A percentile compares a stretch with the other conserved stretches of the same genome.
Evolutionary conservation across 2,329 filamentous ascomycete genomes (phyloP).

Genomic region (Beauveria pseudobassiana): DNA sequence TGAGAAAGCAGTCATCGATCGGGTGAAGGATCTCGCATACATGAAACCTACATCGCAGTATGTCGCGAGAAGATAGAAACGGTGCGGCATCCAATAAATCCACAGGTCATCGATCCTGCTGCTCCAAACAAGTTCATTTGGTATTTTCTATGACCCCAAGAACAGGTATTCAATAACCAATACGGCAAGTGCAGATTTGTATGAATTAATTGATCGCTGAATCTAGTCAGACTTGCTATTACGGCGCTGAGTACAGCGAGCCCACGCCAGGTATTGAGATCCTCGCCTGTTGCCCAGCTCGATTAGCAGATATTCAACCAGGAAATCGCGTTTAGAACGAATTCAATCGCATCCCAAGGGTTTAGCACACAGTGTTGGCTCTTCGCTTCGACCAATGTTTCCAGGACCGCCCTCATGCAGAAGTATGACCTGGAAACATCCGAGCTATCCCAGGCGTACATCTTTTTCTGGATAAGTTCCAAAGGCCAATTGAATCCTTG

Average conservation of each 20-base stretch:
- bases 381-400: constrained; percentile 86
- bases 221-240: constrained; percentile 56
- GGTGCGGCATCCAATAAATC: constrained; percentile 17
- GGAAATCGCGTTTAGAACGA: constrained; percentile 73
- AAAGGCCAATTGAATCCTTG: constrained; percentile 88
- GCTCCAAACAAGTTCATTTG: not conserved
- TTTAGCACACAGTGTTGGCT: constrained; percentile 83
- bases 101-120: constrained; percentile 33
- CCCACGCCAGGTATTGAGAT: constrained; percentile 58
- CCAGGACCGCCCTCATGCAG: constrained; percentile 82
- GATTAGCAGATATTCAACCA: constrained; percentile 80
- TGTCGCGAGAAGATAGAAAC: not conserved
- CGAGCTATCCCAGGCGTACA: constrained; percentile 79
- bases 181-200: not conserved
- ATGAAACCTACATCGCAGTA: not conserved
- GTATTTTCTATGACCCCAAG: constrained; percentile 52
- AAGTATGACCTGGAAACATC: constrained; percentile 70
- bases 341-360: constrained; percentile 77
- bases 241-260: constrained; percentile 63
- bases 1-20: constrained; percentile 1
- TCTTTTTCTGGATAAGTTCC: constrained; percentile 93
- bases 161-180: constrained; percentile 41
- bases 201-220: not conserved
- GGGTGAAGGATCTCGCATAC: not conserved
- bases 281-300: constrained; percentile 51